Conservation (phyloP, 2,329 filamentous ascomycete genomes). For the Apiospora saccharicola region DNA sequence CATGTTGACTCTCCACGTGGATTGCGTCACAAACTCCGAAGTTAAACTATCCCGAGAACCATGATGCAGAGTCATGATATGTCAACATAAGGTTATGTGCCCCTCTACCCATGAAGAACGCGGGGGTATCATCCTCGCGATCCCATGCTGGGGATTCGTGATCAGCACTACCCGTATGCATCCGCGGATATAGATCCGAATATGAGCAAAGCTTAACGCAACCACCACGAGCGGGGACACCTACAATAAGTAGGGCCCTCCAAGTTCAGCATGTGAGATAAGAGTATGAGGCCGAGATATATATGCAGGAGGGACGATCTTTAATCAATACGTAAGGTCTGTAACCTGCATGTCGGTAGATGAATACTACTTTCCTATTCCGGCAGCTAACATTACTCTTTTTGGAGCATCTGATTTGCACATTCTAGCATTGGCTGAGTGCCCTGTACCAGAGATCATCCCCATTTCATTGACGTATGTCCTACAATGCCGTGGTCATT, state of each 20-base stretch:
- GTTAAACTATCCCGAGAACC: not conserved
- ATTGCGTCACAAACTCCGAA: not conserved
- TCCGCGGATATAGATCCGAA: not conserved
- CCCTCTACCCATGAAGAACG: not conserved
- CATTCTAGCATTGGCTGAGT: not conserved
- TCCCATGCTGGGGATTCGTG: not conserved
- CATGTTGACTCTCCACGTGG: not conserved
- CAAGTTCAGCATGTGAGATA: not conserved
- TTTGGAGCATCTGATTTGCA: not conserved
- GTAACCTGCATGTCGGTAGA: conserved; percentile 14
- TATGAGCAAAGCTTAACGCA: not conserved
- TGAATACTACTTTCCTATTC: conserved; percentile 13
- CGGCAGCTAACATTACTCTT: not conserved
- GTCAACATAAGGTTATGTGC: not conserved
- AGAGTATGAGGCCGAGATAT: not conserved
- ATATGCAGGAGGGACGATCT: conserved; percentile 2
- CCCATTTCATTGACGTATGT: not conserved
- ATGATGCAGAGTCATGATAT: not conserved
- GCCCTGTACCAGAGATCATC: too few species aligned
- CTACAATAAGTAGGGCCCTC: not conserved
- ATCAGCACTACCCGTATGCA: not conserved
- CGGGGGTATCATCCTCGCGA: not conserved
- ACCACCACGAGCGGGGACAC: conserved; percentile 7
- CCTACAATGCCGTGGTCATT: not conserved
- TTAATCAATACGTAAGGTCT: not conserved